phyloP scores from a whole-genome alignment of 129 eudicot species.

The Scalesia atractyloides region DNA sequence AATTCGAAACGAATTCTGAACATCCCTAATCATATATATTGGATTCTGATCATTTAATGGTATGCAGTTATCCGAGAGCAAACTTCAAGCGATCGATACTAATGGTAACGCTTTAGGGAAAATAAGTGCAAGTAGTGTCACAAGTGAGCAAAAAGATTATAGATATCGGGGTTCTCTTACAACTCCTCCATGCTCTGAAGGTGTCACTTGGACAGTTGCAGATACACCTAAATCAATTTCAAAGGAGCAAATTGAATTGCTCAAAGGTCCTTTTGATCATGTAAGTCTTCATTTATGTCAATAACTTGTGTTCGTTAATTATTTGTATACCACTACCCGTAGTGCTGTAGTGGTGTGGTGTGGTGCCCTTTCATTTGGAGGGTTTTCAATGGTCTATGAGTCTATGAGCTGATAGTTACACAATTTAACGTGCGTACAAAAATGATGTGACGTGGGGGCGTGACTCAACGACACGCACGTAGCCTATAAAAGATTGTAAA shows the following conservation, averaged over 20 bases:
- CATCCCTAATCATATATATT: no score
- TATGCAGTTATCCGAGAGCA: constrained; percentile 25
- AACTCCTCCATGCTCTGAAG: constrained; percentile 65
- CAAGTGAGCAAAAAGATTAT: constrained; percentile 44
- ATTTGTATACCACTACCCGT: no score
- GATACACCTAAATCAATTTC: constrained; percentile 45
- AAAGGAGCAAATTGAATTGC: constrained; percentile 43
- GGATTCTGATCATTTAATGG: not conserved
- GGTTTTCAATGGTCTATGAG: no score
- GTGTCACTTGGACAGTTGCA: constrained; percentile 52
- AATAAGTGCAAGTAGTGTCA: constrained; percentile 42
- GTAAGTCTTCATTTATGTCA: constrained; percentile 35
- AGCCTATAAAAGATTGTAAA: not conserved
- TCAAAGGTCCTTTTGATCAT: constrained; percentile 41
- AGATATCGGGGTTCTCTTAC: constrained; percentile 70
- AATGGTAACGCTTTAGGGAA: constrained; percentile 32
- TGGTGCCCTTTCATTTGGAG: no score
- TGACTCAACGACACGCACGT: no score
- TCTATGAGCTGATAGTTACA: no score
- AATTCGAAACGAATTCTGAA: no score
- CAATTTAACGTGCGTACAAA: no score
- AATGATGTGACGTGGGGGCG: no score
- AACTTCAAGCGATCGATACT: constrained; percentile 1
- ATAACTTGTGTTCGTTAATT: no score
- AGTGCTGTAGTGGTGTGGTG: no score